Conservation (phyloP, 2,329 filamentous ascomycete species). For the Ceratocystis albifundus region DNA sequence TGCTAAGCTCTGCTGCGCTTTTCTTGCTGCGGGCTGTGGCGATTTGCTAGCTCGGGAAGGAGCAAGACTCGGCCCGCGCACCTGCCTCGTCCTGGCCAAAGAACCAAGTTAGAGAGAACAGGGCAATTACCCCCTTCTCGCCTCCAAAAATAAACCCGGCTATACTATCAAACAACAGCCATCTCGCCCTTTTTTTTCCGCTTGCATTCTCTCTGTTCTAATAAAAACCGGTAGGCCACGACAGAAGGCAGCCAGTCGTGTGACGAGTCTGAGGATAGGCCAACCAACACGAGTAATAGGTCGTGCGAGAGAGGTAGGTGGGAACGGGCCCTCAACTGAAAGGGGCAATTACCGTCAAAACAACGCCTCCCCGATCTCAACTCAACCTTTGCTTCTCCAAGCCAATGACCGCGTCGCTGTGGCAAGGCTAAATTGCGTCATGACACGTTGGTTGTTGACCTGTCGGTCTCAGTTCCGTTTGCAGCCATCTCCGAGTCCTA, state of each 20-base stretch:
- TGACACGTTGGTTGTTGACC: background rate
- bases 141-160: background rate
- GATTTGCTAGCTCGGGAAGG: background rate
- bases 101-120: background rate
- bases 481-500: background rate
- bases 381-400: background rate
- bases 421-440: background rate
- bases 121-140: background rate
- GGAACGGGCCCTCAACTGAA: background rate
- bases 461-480: background rate
- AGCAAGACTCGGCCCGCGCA: conserved; percentile 9
- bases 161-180: background rate
- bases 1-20: background rate
- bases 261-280: background rate
- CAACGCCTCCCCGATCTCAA: background rate
- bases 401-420: too few species aligned
- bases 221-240: too few species aligned
- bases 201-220: background rate
- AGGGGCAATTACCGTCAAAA: background rate
- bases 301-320: background rate
- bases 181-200: background rate
- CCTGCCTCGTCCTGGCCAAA: conserved; percentile 1
- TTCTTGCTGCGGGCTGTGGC: background rate
- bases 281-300: background rate
- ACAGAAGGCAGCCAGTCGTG: too few species aligned